Base-by-base conservation (phyloP, 2,329 filamentous ascomycete species). In the Furcasterigmium furcatum region DNA sequence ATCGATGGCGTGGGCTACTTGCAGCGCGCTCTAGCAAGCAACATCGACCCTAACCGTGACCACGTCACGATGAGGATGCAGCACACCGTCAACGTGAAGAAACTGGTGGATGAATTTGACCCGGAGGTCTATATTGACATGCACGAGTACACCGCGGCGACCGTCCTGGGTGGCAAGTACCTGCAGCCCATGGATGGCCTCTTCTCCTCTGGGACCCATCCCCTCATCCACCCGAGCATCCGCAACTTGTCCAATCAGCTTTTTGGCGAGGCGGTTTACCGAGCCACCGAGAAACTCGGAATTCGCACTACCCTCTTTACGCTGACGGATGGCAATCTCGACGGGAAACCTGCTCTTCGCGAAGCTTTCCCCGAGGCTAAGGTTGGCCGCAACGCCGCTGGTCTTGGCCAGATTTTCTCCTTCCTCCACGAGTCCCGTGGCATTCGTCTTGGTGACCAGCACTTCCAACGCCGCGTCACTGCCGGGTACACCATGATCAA, bases 1-100 rank as follows among this genome's bases (percentile, higher is more conserved):
- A 58, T 60, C 0, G 62, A 64, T 14, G 62, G 62, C 2, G 57
- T 62, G 2, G 59, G 50, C 10, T 46, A 49, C 18, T 49, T 49
- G 30, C 47, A 49, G 36, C 32, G 47, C 13, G 24, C 46, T 36
- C 35, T 49, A 21, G 47, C 40, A 9, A 49, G 35, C 18, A 41
- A 38, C 4, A 46, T 44, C 14, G 47, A 49, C 27, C 44, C 44
- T 14, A 49, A 49, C 36, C 44, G 47, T 12, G 47, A 49, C 34
- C 45, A 46, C 25, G 45, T 41, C 13, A 22, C 46, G 4, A 13
- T 49, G 20, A 44, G 44, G 38, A 34, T 44, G 3, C 25, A 49
- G 14, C 47, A 49, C 30, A 46, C 47, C 12, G 34, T 36, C 6
- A 34, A 42, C 16, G 36, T 49, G 25, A 46, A 49, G 21, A 25